Evolutionary conservation across 306 rosid species (phyloP).

Genomic region (Quercus parvula): DNA sequence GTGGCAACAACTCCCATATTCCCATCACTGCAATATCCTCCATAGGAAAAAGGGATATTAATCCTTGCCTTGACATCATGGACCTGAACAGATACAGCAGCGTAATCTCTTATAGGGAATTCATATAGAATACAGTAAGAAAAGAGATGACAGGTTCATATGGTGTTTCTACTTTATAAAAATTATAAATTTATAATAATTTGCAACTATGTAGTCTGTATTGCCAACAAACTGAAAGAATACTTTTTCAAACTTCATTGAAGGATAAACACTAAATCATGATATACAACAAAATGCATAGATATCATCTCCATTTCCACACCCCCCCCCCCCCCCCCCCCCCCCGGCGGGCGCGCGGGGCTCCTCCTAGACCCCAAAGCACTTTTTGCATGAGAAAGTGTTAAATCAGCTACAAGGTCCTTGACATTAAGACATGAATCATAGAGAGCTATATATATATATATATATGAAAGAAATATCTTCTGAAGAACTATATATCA

Average conservation of each 20-base stretch:
- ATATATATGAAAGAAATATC: not conserved
- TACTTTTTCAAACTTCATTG: not conserved
- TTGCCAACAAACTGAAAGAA: not conserved
- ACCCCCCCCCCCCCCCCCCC: too few relatives aligned
- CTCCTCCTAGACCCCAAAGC: too few relatives aligned
- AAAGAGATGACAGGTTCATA: not conserved
- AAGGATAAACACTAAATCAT: not conserved
- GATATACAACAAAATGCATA: not conserved
- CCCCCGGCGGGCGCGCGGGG: too few relatives aligned
- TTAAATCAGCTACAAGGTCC: too few relatives aligned
- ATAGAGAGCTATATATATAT: not conserved
- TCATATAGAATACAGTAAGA: not conserved
- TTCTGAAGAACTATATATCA: not conserved
- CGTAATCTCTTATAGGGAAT: not conserved
- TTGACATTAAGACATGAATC: not conserved
- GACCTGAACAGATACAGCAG: slow-evolving; percentile 43
- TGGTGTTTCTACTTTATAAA: not conserved
- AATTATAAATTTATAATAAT: not conserved
- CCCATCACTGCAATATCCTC: slow-evolving; percentile 95
- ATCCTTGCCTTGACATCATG: slow-evolving; percentile 71
- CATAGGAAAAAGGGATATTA: slow-evolving; percentile 65
- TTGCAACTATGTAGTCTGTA: not conserved
- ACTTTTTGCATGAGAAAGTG: too few relatives aligned
- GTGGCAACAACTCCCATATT: slow-evolving; percentile 84
- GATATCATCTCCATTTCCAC: not conserved